These are phyloP conservation scores for Phytophthora melonis DNA, from an alignment of 352 stramenopile genomes.

Conservation along the genomic window DNA sequence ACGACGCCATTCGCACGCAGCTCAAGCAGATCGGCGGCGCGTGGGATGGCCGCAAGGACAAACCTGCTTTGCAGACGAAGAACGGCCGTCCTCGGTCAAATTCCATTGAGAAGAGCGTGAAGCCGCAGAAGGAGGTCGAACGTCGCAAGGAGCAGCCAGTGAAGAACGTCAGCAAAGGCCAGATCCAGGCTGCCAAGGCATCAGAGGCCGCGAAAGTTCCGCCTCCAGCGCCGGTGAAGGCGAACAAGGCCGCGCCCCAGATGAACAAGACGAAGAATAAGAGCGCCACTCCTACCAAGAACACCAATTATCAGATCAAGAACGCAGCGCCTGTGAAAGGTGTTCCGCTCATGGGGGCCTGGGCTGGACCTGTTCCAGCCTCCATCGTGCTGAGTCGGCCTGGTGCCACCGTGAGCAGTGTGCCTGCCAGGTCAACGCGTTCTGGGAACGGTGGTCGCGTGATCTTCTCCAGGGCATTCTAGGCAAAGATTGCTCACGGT, in stretches of 20 bases:
- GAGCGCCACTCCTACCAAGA: background rate
- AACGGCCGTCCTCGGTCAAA: constrained; percentile 10
- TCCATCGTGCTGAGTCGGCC: background rate
- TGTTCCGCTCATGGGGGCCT: background rate
- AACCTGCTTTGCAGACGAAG: constrained; percentile 16
- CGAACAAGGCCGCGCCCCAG: background rate
- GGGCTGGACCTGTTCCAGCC: background rate
- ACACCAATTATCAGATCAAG: background rate
- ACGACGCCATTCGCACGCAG: constrained; percentile 25
- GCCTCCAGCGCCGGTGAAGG: constrained; percentile 24
- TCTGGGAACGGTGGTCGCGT: background rate
- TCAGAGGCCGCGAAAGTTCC: constrained; percentile 21
- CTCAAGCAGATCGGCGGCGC: constrained; percentile 21
- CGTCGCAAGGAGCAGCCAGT: background rate
- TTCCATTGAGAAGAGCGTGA: background rate
- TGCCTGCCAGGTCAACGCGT: background rate
- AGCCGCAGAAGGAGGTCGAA: constrained; percentile 10
- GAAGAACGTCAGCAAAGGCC: constrained; percentile 7
- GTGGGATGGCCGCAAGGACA: constrained; percentile 27
- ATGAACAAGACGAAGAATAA: background rate
- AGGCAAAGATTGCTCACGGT: background rate
- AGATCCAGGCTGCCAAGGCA: constrained; percentile 17
- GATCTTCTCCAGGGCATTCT: background rate
- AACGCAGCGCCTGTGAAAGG: background rate
- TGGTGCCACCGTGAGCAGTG: constrained; percentile 10